These are phyloP conservation scores for Pseudogymnoascus verrucosus DNA, from an alignment of 2,329 filamentous ascomycete species.

Conservation along the genomic window DNA sequence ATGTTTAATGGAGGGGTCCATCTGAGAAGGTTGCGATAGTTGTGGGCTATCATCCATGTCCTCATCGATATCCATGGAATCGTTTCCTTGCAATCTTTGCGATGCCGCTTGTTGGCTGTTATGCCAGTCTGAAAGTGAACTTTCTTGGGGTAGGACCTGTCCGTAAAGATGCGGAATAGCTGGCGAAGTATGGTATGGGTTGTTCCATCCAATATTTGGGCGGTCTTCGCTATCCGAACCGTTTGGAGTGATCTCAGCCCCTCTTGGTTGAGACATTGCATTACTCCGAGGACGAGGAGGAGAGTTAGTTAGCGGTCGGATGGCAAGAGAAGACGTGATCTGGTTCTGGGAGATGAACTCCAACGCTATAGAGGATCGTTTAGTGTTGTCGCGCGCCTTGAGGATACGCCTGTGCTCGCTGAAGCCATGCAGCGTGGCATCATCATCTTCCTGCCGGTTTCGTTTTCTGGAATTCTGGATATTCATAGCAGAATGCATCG, in stretches of 20 bases:
- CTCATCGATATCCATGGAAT: constrained; percentile 24
- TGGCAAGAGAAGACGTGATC: constrained; percentile 15
- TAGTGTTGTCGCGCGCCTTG: constrained; percentile 4
- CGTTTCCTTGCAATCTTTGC: constrained; percentile 15
- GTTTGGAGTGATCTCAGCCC: constrained; percentile 22
- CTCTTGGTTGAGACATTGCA: constrained; percentile 19
- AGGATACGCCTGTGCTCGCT: constrained; percentile 22
- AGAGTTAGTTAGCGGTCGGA: constrained; percentile 10
- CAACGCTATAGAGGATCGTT: neutral
- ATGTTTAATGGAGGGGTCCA: constrained; percentile 22
- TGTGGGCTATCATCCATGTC: constrained; percentile 27
- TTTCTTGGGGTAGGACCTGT: constrained; percentile 9
- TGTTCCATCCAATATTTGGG: constrained; percentile 18
- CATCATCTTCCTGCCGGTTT: constrained; percentile 19
- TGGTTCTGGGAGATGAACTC: constrained; percentile 12
- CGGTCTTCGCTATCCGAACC: constrained; percentile 25
- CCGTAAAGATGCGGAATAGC: constrained; percentile 16
- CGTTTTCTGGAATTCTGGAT: neutral
- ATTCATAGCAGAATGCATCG: neutral
- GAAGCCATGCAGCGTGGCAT: constrained; percentile 19
- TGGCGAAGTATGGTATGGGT: constrained; percentile 22
- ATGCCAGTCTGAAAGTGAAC: constrained; percentile 11
- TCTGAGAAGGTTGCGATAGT: constrained; percentile 23
- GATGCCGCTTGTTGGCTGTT: constrained; percentile 14
- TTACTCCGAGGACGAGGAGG: neutral